Percentiles rank a stretch among this genome's conserved stretches.
These are phyloP conservation scores for Fraxinus paxiana DNA, from an alignment of 305 asterid genomes.

Conservation along the genomic window DNA sequence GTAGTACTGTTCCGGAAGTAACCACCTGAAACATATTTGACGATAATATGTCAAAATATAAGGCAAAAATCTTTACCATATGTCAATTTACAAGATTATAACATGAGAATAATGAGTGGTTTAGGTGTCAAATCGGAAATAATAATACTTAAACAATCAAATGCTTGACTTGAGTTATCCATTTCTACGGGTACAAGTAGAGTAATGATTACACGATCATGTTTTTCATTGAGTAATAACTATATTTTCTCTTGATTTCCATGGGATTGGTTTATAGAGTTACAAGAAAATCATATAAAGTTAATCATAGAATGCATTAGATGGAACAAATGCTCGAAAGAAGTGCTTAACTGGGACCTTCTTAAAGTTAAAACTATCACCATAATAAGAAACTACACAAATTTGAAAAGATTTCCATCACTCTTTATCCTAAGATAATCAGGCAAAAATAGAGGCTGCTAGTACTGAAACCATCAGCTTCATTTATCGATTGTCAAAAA, in stretches of 20 bases:
- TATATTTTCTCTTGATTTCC: not conserved
- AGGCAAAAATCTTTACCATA: not conserved
- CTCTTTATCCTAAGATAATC: not conserved
- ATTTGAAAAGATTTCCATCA: not conserved
- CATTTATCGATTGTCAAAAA: not conserved
- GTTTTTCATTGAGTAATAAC: not conserved
- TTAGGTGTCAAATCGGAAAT: not conserved
- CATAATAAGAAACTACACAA: not conserved
- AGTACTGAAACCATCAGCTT: not conserved
- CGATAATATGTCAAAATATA: not conserved
- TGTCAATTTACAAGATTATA: not conserved
- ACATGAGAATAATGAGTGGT: not conserved
- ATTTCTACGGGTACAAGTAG: not conserved
- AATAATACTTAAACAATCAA: not conserved
- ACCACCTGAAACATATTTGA: constrained; percentile 44
- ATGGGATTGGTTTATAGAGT: not conserved
- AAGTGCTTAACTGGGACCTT: not conserved
- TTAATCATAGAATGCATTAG: not conserved
- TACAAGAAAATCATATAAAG: not conserved
- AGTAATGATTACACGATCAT: not conserved
- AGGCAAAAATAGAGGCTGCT: not conserved
- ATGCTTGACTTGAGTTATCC: not conserved
- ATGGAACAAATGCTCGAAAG: not conserved
- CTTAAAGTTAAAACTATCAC: not conserved
- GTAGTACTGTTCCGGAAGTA: constrained; percentile 42